Base-by-base conservation (phyloP, 2,329 filamentous ascomycete species). In the Daldinia sp. region DNA sequence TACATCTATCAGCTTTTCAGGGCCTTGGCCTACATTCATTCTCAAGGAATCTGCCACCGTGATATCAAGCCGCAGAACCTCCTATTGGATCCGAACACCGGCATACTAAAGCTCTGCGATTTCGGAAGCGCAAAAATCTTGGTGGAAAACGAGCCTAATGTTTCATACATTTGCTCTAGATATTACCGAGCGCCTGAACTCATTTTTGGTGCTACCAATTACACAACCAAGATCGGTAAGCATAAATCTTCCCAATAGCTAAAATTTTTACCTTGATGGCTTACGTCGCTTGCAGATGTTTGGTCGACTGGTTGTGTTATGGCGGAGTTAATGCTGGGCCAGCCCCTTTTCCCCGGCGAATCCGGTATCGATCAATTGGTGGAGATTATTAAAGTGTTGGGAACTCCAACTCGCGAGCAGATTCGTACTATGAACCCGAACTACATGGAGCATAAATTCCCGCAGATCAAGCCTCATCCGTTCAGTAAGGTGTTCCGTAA, bases 391-490 rank as follows among this genome's bases (percentile, higher is more conserved):
- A 99, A 99, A 82, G 94, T 99, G 54, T 83, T 99, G 64, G 95
- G 95, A 63, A 99, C 95, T 15, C 95, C 95, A 15, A 98, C 95
- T 32, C 87, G 95, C 68, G 95, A 99, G 78, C 95, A 99, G 80
- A 99, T 99, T 75, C 92, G 95, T 71, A 99, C 95, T 69, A 99
- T 99, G 95, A 99, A 99, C 80, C 95, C 95, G 62, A 99, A 99
- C 80, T 99, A 99, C 81, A 99, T 99, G 95, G 95, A 99, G 82
- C 95, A 99, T 83, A 98, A 98, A 83, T 99, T 99, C 80, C 95
- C 95, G 48, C 95, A 99, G 80, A 99, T 99, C 83, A 99, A 99
- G 84, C 95, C 95, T 61, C 95, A 99, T 76, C 95, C 95, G 25
- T 99, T 99, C 85, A 96, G 91, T 82, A 98, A 98, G 87, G 95